A percentile compares a stretch with the other conserved stretches of the same genome.
Conservation (phyloP, 441 rosid species). For the Syzygium syzygioides region DNA sequence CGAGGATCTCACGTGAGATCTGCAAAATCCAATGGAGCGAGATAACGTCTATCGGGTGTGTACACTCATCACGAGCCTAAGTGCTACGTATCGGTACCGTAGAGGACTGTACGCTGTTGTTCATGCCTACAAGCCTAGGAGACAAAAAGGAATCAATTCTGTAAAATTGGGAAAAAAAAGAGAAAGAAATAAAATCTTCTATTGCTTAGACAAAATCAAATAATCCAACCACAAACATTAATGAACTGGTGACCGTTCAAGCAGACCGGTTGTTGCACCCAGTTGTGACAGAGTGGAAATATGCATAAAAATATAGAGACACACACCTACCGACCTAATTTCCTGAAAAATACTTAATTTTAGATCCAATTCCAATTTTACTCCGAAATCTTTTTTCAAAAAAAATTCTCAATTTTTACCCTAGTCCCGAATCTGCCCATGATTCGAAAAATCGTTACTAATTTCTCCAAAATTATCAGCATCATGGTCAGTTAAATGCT, state of each 20-base stretch:
- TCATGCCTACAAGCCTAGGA: background rate
- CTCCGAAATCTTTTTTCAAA: background rate
- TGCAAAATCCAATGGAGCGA: background rate
- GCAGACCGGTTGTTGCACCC: background rate
- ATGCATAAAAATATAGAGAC: background rate
- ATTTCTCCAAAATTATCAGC: background rate
- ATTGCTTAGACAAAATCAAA: background rate
- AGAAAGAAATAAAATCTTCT: background rate
- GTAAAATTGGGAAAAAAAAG: no score
- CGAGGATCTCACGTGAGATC: background rate
- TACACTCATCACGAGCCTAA: no score
- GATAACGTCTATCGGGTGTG: no score
- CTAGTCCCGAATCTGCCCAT: no score
- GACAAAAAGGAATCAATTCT: background rate
- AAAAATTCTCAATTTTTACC: no score
- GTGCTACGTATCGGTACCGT: no score
- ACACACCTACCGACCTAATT: background rate
- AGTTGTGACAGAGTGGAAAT: background rate
- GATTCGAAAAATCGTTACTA: no score
- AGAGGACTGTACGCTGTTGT: background rate
- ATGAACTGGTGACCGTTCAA: background rate
- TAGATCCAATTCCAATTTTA: background rate
- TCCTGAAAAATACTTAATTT: background rate
- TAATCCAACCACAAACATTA: background rate
- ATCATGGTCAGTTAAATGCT: fast-evolving